Percentiles rank a stretch among this genome's conserved stretches.
Conservation (phyloP, 306 rosid species). For the Vigna reflexopilosa region DNA sequence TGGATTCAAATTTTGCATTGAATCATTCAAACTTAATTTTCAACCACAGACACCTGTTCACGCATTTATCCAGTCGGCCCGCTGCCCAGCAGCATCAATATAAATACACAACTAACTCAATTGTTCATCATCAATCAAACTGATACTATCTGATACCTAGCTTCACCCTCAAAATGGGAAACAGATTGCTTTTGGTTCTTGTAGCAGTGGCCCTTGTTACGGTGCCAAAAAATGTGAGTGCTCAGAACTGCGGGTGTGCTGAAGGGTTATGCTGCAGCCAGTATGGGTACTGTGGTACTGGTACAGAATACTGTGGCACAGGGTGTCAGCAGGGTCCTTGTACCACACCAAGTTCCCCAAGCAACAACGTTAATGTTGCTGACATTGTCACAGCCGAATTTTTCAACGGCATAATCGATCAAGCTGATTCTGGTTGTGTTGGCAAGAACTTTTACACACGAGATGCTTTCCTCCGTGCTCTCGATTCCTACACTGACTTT, state of each 20-base stretch:
- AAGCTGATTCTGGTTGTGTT: constrained; percentile 58
- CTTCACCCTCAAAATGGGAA: neutral
- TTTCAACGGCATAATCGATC: constrained; percentile 57
- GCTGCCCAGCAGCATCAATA: neutral
- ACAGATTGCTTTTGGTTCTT: neutral
- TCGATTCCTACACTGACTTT: constrained; percentile 51
- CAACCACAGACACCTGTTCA: neutral
- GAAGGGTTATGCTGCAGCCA: constrained; percentile 68
- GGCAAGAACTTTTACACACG: constrained; percentile 62
- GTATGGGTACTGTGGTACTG: constrained; percentile 67
- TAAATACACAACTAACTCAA: constrained; percentile 25
- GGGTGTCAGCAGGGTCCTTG: constrained; percentile 79
- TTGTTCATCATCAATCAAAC: constrained; percentile 15
- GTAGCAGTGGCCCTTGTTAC: neutral
- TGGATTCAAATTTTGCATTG: neutral
- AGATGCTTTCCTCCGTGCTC: constrained; percentile 49
- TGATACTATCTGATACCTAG: too few relatives aligned
- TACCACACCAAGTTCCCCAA: constrained; percentile 29
- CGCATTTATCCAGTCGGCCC: neutral
- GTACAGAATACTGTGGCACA: constrained; percentile 57
- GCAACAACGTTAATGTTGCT: constrained; percentile 51
- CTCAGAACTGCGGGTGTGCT: constrained; percentile 68
- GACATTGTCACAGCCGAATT: constrained; percentile 60
- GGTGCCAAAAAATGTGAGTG: constrained; percentile 13
- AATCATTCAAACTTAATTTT: constrained; percentile 9